Percentiles rank a stretch among this genome's conserved stretches.
phyloP scores from a whole-genome alignment of 2,329 filamentous ascomycete genomes.

The Fusarium nurragi region DNA sequence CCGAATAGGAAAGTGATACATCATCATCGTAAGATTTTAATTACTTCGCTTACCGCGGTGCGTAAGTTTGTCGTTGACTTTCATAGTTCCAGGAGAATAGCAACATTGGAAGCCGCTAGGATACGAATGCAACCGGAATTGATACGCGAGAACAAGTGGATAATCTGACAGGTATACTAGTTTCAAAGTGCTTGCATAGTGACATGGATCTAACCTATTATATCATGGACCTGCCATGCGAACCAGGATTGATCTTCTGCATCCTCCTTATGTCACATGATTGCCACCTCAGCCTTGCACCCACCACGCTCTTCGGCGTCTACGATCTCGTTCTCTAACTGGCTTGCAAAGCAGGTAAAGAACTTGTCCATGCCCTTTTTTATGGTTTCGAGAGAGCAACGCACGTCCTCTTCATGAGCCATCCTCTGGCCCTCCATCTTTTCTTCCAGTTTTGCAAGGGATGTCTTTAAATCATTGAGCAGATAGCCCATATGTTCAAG shows the following conservation, averaged over 20 bases:
- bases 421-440: not conserved
- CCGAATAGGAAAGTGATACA: too few relatives aligned
- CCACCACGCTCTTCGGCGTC: not conserved
- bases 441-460: not conserved
- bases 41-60: too few relatives aligned
- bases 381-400: not conserved
- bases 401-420: not conserved
- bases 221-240: not conserved
- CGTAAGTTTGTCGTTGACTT: too few relatives aligned
- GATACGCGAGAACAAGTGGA: not conserved
- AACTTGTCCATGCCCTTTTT: not conserved
- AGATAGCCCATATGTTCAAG: not conserved
- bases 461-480: not conserved
- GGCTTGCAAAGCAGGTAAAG: not conserved
- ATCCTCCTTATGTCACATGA: not conserved
- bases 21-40: too few relatives aligned
- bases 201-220: not conserved
- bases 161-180: not conserved
- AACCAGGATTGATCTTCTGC: not conserved
- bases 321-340: not conserved
- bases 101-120: not conserved
- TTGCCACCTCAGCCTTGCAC: slow-evolving; percentile 1
- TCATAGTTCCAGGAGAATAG: too few relatives aligned
- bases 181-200: not conserved
- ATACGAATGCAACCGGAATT: not conserved